Base-by-base conservation (phyloP, 2,329 filamentous ascomycete species). In the Sarocladium oryzae region DNA sequence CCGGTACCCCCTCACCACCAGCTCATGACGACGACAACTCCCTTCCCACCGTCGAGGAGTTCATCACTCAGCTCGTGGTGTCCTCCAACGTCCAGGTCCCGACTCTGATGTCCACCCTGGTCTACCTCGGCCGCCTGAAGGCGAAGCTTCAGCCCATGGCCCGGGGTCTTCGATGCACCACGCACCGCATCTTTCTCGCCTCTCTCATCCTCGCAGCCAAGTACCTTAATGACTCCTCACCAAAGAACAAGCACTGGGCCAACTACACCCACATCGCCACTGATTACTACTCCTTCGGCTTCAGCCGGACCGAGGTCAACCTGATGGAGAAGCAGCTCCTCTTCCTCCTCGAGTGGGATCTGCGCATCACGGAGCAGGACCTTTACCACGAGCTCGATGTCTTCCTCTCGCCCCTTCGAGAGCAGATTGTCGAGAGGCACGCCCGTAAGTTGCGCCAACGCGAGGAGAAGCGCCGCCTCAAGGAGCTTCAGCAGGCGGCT, bases 181-280 rank as follows among this genome's bases (percentile, higher is more conserved):
- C 92, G 43, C 93, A 99, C 76, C 87, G 93, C 62, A 97, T 99
- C 77, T 97, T 99, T 74, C 81, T 99, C 46, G 92, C 89, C 37
- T 77, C 88, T 15, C 83, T 92, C 58, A 93, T 93, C 64, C 77
- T 86, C 41, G 84, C 93, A 1, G 92, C 93, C 61, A 99, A 99
- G 84, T 96, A 96, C 69, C 81, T 97, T 60, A 97, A 99, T 69
- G 93, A 97, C 77, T 96, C 90, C 55, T 96, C 90, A 11, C 93
- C 93, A 56, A 97, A 97, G 84, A 99, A 99, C 82, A 97, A 97
- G 84, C 93, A 99, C 78, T 99, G 93, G 93, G 91, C 93, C 57
- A 86, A 84, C 62, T 99, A 97, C 77, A 95, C 87, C 54, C 74
- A 85, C 61, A 85, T 96, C 60, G 86, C 77, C 67, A 82, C 84